Percentiles rank a stretch among this genome's conserved stretches.
Evolutionary conservation across 202 grass and related monocot genomes (phyloP).

Genomic region (Panicum virgatum): DNA sequence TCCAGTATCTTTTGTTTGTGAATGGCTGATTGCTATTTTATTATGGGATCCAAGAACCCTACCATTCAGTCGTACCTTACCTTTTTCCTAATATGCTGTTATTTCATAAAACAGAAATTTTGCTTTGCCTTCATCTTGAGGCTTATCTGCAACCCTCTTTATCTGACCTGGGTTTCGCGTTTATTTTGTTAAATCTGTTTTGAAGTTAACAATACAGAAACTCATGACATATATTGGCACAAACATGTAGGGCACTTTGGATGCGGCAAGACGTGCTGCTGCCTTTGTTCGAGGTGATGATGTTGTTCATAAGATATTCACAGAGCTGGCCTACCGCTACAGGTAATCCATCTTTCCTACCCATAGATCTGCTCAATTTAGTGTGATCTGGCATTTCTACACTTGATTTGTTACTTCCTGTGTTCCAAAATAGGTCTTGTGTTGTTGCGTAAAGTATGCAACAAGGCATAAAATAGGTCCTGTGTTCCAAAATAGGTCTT

Average conservation of each 20-base stretch:
- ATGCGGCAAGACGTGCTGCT: constrained; percentile 70
- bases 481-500: too few relatives aligned
- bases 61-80: not conserved
- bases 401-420: too few relatives aligned
- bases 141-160: not conserved
- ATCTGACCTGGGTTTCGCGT: not conserved
- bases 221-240: constrained; percentile 18
- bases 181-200: constrained; percentile 2
- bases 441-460: too few relatives aligned
- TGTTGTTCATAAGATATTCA: constrained; percentile 95
- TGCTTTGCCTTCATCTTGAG: too few relatives aligned
- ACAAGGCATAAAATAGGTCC: too few relatives aligned
- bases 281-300: constrained; percentile 95
- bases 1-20: not conserved
- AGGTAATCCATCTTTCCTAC: constrained; percentile 49
- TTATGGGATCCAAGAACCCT: not conserved
- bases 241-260: constrained; percentile 69
- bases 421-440: too few relatives aligned
- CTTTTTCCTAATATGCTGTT: not conserved
- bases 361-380: not conserved
- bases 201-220: not conserved
- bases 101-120: not conserved
- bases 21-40: not conserved
- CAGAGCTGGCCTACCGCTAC: constrained; percentile 87
- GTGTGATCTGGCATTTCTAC: not conserved